Conservation (phyloP, 306 rosid genomes). For the Malus domestica region ASM211411v1 NC_041804.1:15008001-15008500, state of each 20-base stretch:
- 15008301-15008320: background rate
- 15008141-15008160: background rate
- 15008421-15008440: background rate
- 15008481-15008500: constrained; percentile 25
- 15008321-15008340: background rate
- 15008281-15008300: background rate
- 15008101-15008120: background rate
- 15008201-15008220: background rate
- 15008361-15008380: background rate
- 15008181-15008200: background rate
- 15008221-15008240: background rate
- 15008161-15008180: background rate
- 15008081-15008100: background rate
- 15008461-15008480: background rate
- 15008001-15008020: background rate
- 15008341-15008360: background rate
- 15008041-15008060: background rate
- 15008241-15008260: background rate
- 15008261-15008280: background rate
- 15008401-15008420: background rate
- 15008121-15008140: background rate
- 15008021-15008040: background rate
- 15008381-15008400: background rate
- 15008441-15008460: background rate
- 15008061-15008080: background rate